A percentile compares a stretch with the other conserved stretches of the same genome.
Conservation (phyloP, 1,139 yeast species). For the Taphrina confusa region DNA sequence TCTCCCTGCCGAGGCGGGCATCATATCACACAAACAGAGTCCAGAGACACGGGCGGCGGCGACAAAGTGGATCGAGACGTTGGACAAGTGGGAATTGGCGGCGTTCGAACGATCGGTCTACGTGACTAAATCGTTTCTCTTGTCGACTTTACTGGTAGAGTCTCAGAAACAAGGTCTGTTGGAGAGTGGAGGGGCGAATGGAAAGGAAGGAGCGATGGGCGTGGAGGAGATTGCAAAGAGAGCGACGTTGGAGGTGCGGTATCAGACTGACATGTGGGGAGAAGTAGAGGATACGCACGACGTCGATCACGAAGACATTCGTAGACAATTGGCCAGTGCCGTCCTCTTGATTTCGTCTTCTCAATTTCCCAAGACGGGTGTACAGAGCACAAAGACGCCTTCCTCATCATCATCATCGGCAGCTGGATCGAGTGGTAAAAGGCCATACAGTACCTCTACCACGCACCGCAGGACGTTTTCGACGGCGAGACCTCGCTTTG, state of each 20-base stretch:
- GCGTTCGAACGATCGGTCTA: conserved; percentile 86
- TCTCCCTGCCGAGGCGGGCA: conserved; percentile 77
- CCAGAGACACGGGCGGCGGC: conserved; percentile 64
- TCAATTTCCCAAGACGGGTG: neutral
- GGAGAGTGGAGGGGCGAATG: neutral
- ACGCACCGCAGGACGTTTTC: neutral
- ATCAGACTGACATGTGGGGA: conserved; percentile 92
- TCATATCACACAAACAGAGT: conserved; percentile 75
- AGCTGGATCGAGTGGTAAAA: neutral
- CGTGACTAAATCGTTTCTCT: conserved; percentile 79
- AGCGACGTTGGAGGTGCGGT: conserved; percentile 77
- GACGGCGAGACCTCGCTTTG: neutral
- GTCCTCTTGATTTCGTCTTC: conserved; percentile 25
- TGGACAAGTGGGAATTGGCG: conserved; percentile 75
- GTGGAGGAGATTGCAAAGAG: conserved; percentile 74
- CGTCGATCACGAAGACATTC: conserved; percentile 85
- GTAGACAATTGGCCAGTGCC: conserved; percentile 73
- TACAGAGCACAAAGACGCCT: neutral
- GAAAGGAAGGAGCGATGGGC: conserved; percentile 43
- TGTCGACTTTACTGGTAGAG: conserved; percentile 53
- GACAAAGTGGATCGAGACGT: conserved; percentile 60
- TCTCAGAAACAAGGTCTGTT: conserved; percentile 33
- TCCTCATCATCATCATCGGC: neutral
- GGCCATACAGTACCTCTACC: neutral
- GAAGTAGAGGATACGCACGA: conserved; percentile 98